Evolutionary conservation across 2,329 filamentous ascomycete genomes (phyloP).

Genomic region (Colletotrichum shisoi): DNA sequence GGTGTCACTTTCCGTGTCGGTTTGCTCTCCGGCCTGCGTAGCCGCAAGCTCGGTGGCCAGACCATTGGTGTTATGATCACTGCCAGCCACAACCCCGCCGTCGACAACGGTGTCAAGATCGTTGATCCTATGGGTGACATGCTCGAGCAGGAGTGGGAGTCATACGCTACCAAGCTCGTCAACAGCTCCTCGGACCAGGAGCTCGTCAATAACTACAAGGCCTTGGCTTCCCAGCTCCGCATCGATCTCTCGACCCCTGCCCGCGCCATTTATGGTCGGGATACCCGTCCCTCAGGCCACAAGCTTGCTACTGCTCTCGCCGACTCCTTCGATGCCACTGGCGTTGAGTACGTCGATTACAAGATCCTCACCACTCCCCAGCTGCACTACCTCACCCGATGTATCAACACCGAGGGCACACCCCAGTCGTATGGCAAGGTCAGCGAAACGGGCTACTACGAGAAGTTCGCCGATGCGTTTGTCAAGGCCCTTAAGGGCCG

Average conservation of each 20-base stretch:
- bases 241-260: constrained; percentile 75
- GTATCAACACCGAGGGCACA: constrained; percentile 90
- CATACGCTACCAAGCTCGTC: constrained; percentile 84
- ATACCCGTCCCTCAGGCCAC: constrained; percentile 91
- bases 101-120: constrained; percentile 93
- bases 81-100: constrained; percentile 88
- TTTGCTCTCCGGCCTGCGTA: constrained; percentile 85
- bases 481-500: constrained; percentile 80
- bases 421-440: constrained; percentile 87
- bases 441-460: constrained; percentile 91
- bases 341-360: constrained; percentile 80
- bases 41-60: constrained; percentile 86
- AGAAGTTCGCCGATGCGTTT: constrained; percentile 88
- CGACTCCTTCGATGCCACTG: constrained; percentile 79
- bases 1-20: constrained; percentile 93
- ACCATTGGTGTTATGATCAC: constrained; percentile 97
- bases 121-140: constrained; percentile 98
- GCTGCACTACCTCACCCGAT: constrained; percentile 94
- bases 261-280: constrained; percentile 87
- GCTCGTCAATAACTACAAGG: constrained; percentile 77
- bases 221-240: constrained; percentile 77
- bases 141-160: constrained; percentile 95
- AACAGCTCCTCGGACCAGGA: constrained; percentile 80
- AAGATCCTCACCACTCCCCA: constrained; percentile 97
- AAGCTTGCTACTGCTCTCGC: constrained; percentile 80